Percentiles rank a stretch among this genome's conserved stretches.
phyloP scores from a whole-genome alignment of 1,139 yeast species.

The Blastobotrys indianensis region DNA sequence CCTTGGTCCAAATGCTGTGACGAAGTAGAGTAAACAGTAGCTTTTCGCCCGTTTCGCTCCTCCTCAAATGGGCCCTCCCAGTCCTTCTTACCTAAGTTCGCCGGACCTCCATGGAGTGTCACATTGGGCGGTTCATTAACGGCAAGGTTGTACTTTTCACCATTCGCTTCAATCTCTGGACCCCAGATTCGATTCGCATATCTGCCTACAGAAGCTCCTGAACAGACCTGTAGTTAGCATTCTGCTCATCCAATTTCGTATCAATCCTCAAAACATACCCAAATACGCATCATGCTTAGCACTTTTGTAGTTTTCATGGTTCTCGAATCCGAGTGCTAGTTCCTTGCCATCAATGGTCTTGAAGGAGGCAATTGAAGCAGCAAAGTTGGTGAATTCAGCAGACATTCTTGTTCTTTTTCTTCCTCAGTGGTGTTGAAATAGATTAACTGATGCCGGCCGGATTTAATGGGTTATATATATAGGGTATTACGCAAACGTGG shows the following conservation, averaged over 20 bases:
- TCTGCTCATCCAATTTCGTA: too few species aligned
- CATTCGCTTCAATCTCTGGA: constrained; percentile 42
- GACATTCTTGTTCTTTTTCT: constrained; percentile 1
- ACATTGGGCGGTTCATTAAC: constrained; percentile 38
- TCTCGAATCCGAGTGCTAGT: constrained; percentile 23
- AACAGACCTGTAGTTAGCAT: neutral
- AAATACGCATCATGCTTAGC: constrained; percentile 43
- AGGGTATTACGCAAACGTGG: neutral
- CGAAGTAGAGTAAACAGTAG: constrained; percentile 26
- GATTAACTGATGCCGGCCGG: neutral
- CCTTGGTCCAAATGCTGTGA: constrained; percentile 48
- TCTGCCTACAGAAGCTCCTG: constrained; percentile 59
- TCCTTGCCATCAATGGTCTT: constrained; percentile 26
- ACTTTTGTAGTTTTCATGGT: constrained; percentile 22
- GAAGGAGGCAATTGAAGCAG: constrained; percentile 27
- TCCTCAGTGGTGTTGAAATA: neutral
- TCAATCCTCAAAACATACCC: constrained; percentile 5
- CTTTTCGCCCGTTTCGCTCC: constrained; percentile 40
- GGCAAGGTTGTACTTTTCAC: constrained; percentile 38
- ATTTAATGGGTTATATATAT: neutral
- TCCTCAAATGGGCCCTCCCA: constrained; percentile 39
- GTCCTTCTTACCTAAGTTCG: constrained; percentile 47
- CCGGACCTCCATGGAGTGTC: constrained; percentile 48
- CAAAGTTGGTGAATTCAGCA: constrained; percentile 11
- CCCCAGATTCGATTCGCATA: constrained; percentile 54